phyloP scores from a whole-genome alignment of 2,329 filamentous ascomycete genomes.

The Fusarium scirpi region DNA sequence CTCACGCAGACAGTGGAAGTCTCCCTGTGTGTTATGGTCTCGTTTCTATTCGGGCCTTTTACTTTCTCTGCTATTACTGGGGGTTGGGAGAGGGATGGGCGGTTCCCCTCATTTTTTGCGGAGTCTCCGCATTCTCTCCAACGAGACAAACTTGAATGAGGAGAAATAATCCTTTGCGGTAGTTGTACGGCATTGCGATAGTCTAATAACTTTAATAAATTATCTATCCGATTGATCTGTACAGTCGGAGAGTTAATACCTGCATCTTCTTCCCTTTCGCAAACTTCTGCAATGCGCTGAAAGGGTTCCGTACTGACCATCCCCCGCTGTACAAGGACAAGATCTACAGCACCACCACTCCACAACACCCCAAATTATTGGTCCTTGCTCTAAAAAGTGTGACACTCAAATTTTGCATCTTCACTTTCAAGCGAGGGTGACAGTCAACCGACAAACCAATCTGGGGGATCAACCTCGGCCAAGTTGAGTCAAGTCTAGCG shows the following conservation, averaged over 20 bases:
- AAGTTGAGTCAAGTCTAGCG: conserved; percentile 1
- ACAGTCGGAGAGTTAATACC: too few species aligned
- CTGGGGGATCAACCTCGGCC: conserved; percentile 7
- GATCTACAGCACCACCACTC: conserved; percentile 16
- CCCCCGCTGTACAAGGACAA: conserved; percentile 11
- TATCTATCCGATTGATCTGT: neutral
- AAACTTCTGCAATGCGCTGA: too few species aligned
- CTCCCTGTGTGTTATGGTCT: neutral
- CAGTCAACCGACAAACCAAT: conserved; percentile 11
- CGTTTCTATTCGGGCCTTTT: conserved; percentile 27
- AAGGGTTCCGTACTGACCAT: neutral
- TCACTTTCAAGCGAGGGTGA: conserved; percentile 24
- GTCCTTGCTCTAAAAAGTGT: conserved; percentile 1
- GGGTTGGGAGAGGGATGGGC: conserved; percentile 6
- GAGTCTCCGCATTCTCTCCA: conserved; percentile 42
- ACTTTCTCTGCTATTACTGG: neutral
- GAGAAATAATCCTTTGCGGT: neutral
- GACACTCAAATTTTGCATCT: conserved; percentile 31
- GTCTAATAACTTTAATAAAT: neutral
- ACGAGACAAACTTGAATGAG: neutral
- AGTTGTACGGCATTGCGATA: neutral
- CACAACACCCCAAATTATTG: conserved; percentile 5
- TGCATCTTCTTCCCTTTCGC: too few species aligned
- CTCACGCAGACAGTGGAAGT: neutral
- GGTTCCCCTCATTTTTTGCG: conserved; percentile 29